phyloP scores from a whole-genome alignment of 352 stramenopile genomes.

The Blastocystis sp. region DNA sequence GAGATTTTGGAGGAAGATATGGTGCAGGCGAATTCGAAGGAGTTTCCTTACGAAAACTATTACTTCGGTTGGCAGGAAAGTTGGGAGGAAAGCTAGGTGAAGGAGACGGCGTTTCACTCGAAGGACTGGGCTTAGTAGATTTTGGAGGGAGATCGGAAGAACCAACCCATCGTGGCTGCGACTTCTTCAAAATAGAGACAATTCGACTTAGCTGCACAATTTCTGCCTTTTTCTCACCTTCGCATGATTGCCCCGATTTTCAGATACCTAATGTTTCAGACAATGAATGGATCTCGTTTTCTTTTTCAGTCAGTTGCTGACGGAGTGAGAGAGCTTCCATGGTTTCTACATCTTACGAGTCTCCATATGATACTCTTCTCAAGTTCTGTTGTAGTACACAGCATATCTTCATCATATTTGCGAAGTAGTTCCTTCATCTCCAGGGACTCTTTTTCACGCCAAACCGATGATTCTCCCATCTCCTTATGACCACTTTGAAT shows the following conservation, averaged over 20 bases:
- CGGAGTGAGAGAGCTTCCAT: neutral
- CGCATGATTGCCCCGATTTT: neutral
- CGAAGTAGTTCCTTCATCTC: neutral
- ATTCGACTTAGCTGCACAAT: neutral
- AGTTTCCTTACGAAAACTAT: neutral
- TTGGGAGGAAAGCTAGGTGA: neutral
- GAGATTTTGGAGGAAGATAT: neutral
- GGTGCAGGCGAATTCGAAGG: neutral
- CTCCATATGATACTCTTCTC: neutral
- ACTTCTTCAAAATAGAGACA: neutral
- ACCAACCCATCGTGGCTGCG: neutral
- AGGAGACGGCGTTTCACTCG: neutral
- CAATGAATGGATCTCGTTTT: neutral
- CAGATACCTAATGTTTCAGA: neutral
- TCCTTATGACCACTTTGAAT: neutral
- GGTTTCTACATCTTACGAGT: neutral
- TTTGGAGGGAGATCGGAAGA: neutral
- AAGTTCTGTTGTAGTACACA: neutral
- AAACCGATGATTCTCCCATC: neutral
- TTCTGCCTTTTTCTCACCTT: slow-evolving; percentile 23
- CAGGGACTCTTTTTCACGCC: neutral
- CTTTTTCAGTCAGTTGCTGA: neutral
- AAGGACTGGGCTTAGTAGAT: neutral
- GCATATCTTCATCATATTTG: neutral
- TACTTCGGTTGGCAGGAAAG: neutral